phyloP scores from a whole-genome alignment of 2,329 filamentous ascomycete species.

The Cercospora berteroae region DNA sequence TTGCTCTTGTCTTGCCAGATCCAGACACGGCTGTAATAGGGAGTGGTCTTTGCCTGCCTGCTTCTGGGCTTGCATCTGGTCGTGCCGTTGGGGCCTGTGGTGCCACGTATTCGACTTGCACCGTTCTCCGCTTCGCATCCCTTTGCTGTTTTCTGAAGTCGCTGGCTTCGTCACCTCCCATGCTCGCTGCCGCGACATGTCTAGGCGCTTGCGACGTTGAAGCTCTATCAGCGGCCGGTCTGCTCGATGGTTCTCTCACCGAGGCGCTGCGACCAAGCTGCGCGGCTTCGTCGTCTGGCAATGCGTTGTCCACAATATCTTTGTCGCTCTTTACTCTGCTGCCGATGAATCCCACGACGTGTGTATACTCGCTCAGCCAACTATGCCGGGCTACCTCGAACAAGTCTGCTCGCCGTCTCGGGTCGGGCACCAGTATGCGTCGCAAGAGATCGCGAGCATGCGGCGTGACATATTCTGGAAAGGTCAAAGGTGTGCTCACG shows the following conservation, averaged over 20 bases:
- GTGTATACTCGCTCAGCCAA: constrained; percentile 96
- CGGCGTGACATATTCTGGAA: constrained; percentile 97
- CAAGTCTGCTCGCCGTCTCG: constrained; percentile 87
- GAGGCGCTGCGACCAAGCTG: constrained; percentile 81
- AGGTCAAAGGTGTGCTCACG: constrained; percentile 91
- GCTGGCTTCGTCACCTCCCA: constrained; percentile 27
- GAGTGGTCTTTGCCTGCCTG: constrained; percentile 16
- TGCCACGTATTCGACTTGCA: constrained; percentile 96
- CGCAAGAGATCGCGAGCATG: constrained; percentile 90
- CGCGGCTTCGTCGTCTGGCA: constrained; percentile 55
- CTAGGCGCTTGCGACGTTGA: constrained; percentile 22
- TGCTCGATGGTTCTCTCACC: constrained; percentile 75
- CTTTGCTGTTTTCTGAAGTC: constrained; percentile 54
- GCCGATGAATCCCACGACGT: constrained; percentile 94
- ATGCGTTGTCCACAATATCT: constrained; percentile 79
- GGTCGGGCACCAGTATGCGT: constrained; percentile 91
- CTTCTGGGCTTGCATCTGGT: constrained; percentile 52
- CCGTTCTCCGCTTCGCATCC: constrained; percentile 87
- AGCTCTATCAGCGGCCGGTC: constrained; percentile 25
- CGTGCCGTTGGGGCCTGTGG: constrained; percentile 82
- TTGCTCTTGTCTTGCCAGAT: constrained; percentile 47
- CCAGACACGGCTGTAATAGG: constrained; percentile 29
- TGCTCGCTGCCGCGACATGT: constrained; percentile 23
- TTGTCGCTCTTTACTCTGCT: constrained; percentile 85
- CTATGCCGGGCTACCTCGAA: constrained; percentile 98